Evolutionary conservation across 2,329 filamentous ascomycete genomes (phyloP), one percentile per base, ranked within the genome.

Genomic region (Claviceps lovelessii): DNA sequence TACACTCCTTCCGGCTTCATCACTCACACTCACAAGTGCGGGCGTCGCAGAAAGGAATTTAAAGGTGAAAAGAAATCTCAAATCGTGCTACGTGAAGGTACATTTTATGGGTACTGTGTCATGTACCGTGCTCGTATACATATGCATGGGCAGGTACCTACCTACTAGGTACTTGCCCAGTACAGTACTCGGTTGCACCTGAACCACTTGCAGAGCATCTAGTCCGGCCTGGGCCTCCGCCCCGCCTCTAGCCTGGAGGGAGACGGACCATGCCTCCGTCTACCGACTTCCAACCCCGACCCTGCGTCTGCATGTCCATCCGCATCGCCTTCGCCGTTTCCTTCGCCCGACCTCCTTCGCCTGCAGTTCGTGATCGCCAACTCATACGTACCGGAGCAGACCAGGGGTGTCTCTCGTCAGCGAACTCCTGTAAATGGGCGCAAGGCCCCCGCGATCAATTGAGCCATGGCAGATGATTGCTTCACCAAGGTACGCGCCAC

Each of bases 381-480:
- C 44, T 5, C 35, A 4, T 48, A 48, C 51, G 37, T 31, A 31
- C 46, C 31, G 15, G 17, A 41, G n/a, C 46, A 19, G 29, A 23
- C 28, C 19, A 46, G 31, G 10, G 17, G 29, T 19, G 49, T 42
- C 51, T 23, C 48, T 46, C 50, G 51, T 53, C 50, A 33, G 15
- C 48, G 47, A 17, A 52, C 42, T 29, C 58, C 64, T 59, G 65
- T 69, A 67, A 67, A 76, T 76, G 72, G 69, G 71, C 68, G 68
- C 66, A 64, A 63, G 56, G 63, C 66, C 68, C 68, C 67, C 68
- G 64, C 65, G 60, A 65, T 67, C 65, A 65, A 70, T 72, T 70
- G 68, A 74, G 69, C 68, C 69, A 76, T 76, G 74, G 74, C 72
- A 71, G 67, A 71, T 65, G 68, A 65, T 67, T 67, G 65, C 65